Conservation (phyloP, 768 basidiomycete species). For the Boletus rubescentipes region DNA sequence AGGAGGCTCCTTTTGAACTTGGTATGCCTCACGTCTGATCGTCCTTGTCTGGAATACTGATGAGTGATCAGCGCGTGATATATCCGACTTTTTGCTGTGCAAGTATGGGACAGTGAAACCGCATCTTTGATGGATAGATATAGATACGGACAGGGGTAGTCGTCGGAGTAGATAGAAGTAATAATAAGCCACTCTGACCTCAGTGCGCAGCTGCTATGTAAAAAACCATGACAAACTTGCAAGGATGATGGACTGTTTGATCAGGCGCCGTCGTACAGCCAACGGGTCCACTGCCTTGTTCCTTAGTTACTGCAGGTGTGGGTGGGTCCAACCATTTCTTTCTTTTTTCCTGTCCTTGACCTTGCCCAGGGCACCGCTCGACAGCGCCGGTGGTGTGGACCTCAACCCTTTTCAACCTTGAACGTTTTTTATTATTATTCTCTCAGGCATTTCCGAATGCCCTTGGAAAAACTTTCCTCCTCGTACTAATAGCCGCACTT, state of each 20-base stretch:
- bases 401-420: constrained; percentile 7
- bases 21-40: constrained; percentile 15
- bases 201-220: background rate
- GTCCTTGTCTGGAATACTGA: background rate
- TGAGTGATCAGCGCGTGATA: constrained; percentile 20
- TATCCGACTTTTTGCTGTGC: constrained; percentile 25
- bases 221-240: background rate
- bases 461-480: background rate
- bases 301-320: background rate
- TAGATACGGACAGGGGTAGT: background rate
- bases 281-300: background rate
- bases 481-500: background rate
- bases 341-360: background rate
- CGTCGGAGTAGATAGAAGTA: too few species aligned
- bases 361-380: constrained; percentile 6
- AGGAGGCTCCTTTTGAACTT: constrained; percentile 31
- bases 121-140: background rate
- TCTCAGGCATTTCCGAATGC: too few species aligned
- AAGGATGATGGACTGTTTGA: too few species aligned
- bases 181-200: too few species aligned
- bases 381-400: constrained; percentile 4
- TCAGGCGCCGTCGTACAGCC: background rate
- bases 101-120: constrained; percentile 6
- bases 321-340: background rate
- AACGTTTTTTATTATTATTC: background rate